Percentiles rank a stretch among this genome's conserved stretches.
These are phyloP conservation scores for Daldinia childiae DNA, from an alignment of 495 filamentous ascomycete genomes.

Conservation along the genomic window DNA sequence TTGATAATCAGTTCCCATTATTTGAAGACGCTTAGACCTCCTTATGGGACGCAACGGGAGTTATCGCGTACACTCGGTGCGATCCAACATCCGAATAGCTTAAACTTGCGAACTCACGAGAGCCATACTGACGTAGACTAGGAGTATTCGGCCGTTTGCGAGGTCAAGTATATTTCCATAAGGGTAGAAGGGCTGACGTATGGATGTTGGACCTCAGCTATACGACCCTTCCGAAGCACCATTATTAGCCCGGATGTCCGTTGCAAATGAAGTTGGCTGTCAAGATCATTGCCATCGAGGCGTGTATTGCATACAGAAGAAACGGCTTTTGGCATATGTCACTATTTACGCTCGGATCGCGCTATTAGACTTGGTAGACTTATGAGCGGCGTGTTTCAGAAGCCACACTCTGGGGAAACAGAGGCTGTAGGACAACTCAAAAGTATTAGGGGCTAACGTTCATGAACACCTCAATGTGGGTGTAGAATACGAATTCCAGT, in stretches of 20 bases:
- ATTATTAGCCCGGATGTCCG: conserved; percentile 35
- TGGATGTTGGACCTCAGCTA: conserved; percentile 13
- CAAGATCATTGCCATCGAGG: not conserved
- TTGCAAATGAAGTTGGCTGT: conserved; percentile 12
- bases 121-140: conserved; percentile 13
- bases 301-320: conserved; percentile 5
- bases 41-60: not conserved
- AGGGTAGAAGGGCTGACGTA: conserved; percentile 16
- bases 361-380: conserved; percentile 10
- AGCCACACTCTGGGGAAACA: conserved; percentile 6
- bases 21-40: not conserved
- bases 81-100: conserved; percentile 28
- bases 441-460: not conserved
- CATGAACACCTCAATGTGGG: not conserved
- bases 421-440: conserved; percentile 17
- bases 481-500: not conserved
- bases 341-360: not conserved
- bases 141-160: not conserved
- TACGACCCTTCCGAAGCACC: conserved; percentile 19
- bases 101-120: conserved; percentile 19
- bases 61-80: conserved; percentile 1
- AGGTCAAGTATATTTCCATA: not conserved
- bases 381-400: conserved; percentile 26
- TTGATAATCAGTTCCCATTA: not conserved
- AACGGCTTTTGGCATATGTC: not conserved